Conservation (phyloP, 352 stramenopile genomes). For the Globisporangium splendens region DNA sequence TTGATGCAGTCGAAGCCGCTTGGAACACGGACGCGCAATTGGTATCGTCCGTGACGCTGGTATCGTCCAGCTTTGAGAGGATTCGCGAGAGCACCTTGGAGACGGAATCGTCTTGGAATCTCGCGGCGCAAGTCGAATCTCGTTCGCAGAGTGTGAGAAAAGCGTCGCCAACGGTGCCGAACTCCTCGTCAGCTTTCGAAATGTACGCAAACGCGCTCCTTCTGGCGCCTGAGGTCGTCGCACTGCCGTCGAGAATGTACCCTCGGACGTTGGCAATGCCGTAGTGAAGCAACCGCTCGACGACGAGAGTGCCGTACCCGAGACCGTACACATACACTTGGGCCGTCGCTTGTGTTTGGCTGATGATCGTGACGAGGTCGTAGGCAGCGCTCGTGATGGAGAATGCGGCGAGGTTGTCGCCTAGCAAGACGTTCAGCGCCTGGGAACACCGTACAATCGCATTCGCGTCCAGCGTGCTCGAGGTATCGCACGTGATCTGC, state of each 20-base stretch:
- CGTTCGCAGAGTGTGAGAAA: slow-evolving; percentile 48
- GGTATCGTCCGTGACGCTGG: neutral
- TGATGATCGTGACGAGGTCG: slow-evolving; percentile 59
- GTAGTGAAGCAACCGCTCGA: slow-evolving; percentile 63
- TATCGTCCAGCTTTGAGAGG: slow-evolving; percentile 31
- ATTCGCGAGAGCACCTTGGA: slow-evolving; percentile 35
- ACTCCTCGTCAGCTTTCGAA: slow-evolving; percentile 36
- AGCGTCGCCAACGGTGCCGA: slow-evolving; percentile 33
- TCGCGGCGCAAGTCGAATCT: slow-evolving; percentile 37
- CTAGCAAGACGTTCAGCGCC: slow-evolving; percentile 17
- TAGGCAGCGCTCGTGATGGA: slow-evolving; percentile 62
- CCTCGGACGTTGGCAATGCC: slow-evolving; percentile 40
- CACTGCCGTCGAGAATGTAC: slow-evolving; percentile 56
- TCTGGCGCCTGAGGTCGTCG: slow-evolving; percentile 29
- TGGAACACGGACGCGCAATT: slow-evolving; percentile 14
- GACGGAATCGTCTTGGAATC: slow-evolving; percentile 26
- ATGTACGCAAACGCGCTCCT: slow-evolving; percentile 15
- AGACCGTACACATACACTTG: slow-evolving; percentile 62
- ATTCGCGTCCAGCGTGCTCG: neutral
- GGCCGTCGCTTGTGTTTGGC: slow-evolving; percentile 31
- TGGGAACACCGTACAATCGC: slow-evolving; percentile 15
- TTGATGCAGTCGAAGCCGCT: neutral
- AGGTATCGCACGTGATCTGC: slow-evolving; percentile 30
- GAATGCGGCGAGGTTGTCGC: slow-evolving; percentile 39
- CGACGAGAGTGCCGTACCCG: slow-evolving; percentile 61